Conservation (phyloP, 768 basidiomycete species). For the Tubosaeta sp. region DNA sequence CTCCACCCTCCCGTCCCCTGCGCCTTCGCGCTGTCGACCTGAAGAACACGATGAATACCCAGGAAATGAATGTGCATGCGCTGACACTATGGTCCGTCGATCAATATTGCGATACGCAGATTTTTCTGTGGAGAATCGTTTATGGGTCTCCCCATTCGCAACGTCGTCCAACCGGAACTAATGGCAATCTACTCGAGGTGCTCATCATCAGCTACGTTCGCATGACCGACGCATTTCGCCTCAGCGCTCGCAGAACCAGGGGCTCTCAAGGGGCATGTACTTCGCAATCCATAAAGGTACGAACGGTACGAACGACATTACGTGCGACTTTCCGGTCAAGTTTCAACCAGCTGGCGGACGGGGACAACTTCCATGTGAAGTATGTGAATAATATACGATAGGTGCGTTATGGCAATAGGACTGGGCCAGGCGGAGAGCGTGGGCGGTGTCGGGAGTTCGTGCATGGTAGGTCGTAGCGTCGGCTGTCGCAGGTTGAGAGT, state of each 20-base stretch:
- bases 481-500: too few relatives aligned
- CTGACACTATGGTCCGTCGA: conserved; percentile 35
- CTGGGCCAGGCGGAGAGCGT: too few relatives aligned
- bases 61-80: conserved; percentile 36
- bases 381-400: too few relatives aligned
- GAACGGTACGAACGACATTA: too few relatives aligned
- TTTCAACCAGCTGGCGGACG: too few relatives aligned
- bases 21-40: conserved; percentile 34
- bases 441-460: too few relatives aligned
- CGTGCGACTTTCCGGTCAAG: too few relatives aligned
- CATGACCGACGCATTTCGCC: conserved; percentile 32
- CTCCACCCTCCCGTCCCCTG: too few relatives aligned
- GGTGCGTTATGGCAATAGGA: too few relatives aligned
- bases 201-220: conserved; percentile 43
- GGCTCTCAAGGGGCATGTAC: conserved; percentile 25
- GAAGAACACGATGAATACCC: conserved; percentile 15
- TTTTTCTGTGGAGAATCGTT: conserved; percentile 39
- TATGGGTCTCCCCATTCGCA: conserved; percentile 41
- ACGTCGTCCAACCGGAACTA: conserved; percentile 38
- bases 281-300: too few relatives aligned
- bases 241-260: conserved; percentile 29
- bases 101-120: conserved; percentile 40
- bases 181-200: conserved; percentile 19
- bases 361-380: too few relatives aligned
- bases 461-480: too few relatives aligned